phyloP scores from a whole-genome alignment of 306 rosid genomes.

The Dalbergia oliveri region DNA sequence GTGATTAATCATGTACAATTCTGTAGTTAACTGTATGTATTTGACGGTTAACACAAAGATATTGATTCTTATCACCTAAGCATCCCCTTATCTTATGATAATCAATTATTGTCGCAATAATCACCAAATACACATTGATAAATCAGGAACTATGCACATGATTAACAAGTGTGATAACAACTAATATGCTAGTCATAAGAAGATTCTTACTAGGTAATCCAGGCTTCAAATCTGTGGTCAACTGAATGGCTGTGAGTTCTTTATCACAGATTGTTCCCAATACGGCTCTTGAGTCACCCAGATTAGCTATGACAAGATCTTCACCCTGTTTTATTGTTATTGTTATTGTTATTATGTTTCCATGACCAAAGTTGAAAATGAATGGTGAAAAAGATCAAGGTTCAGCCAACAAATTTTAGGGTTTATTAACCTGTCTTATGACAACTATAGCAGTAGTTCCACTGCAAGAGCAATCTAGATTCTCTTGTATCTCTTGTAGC shows the following conservation, averaged over 20 bases:
- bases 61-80: too few relatives aligned
- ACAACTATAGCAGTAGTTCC: conserved; percentile 79
- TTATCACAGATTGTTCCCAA: conserved; percentile 64
- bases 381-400: not conserved
- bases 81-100: too few relatives aligned
- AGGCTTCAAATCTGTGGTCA: conserved; percentile 84
- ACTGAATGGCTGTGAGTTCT: conserved; percentile 60
- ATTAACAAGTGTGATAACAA: not conserved
- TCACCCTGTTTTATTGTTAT: conserved; percentile 54
- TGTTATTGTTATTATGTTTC: conserved; percentile 1
- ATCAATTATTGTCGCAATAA: too few relatives aligned
- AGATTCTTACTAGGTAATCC: conserved; percentile 65
- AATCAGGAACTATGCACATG: not conserved
- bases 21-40: too few relatives aligned
- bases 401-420: not conserved
- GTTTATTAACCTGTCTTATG: conserved; percentile 63
- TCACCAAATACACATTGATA: too few relatives aligned
- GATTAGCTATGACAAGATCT: conserved; percentile 72
- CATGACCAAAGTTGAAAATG: not conserved
- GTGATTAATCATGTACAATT: too few relatives aligned
- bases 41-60: too few relatives aligned
- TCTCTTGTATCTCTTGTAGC: conserved; percentile 60
- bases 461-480: conserved; percentile 66
- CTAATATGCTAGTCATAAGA: not conserved
- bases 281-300: conserved; percentile 90